Evolutionary conservation across 345 rosid species (phyloP).

Genomic region (Conringia planisiliqua): DNA sequence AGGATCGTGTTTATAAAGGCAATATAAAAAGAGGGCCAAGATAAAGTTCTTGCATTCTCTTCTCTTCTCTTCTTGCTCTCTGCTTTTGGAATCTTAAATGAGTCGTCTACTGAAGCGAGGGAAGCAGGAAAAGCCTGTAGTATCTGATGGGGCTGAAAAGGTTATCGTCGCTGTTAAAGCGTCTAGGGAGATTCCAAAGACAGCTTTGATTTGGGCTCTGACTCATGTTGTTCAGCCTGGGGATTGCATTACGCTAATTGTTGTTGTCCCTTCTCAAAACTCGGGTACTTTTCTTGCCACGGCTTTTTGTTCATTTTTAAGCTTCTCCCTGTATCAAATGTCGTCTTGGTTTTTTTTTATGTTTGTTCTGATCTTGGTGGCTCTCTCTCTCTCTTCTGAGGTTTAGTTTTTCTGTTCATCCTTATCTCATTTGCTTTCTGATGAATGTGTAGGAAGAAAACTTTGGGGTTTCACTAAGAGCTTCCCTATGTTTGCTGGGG

Average conservation of each 20-base stretch:
- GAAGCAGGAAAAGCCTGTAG: slow-evolving; percentile 45
- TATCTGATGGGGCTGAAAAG: slow-evolving; percentile 63
- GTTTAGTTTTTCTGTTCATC: neutral
- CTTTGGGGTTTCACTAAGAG: slow-evolving; percentile 92
- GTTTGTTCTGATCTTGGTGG: neutral
- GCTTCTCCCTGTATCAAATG: neutral
- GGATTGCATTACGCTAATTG: slow-evolving; percentile 87
- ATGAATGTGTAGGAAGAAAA: slow-evolving; percentile 58
- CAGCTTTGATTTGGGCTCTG: slow-evolving; percentile 96
- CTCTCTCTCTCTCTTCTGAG: too few relatives aligned
- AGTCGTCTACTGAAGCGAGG: slow-evolving; percentile 58
- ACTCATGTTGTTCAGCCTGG: slow-evolving; percentile 98
- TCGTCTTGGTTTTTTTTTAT: neutral
- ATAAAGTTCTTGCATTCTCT: neutral
- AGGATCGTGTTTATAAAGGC: slow-evolving; percentile 2
- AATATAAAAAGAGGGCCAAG: slow-evolving; percentile 1
- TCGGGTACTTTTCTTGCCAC: slow-evolving; percentile 47
- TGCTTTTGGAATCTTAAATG: slow-evolving; percentile 41
- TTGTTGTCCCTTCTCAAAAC: slow-evolving; percentile 79
- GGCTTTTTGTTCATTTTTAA: neutral
- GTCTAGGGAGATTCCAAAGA: slow-evolving; percentile 90
- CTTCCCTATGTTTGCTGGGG: slow-evolving; percentile 96
- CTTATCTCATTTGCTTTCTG: neutral
- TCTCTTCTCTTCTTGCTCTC: neutral
- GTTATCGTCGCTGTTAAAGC: slow-evolving; percentile 97